Evolutionary conservation across 2,329 filamentous ascomycete genomes (phyloP).

Genomic region (Drechslerella stenobrocha): DNA sequence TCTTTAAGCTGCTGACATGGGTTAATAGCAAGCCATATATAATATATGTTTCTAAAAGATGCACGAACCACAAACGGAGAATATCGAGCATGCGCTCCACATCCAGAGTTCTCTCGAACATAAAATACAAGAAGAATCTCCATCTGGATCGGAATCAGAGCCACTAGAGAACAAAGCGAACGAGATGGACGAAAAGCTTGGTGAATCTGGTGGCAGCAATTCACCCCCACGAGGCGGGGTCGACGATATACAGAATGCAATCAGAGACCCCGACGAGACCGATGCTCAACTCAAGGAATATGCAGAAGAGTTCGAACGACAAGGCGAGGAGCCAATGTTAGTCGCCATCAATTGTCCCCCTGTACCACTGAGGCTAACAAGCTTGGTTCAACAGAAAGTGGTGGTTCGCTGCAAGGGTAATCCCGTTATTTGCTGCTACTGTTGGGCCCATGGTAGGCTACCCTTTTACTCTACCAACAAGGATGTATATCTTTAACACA

Average conservation of each 20-base stretch:
- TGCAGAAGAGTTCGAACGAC: slow-evolving; percentile 30
- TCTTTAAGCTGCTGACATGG: too few relatives aligned
- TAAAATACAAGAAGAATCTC: too few relatives aligned
- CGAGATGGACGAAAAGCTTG: slow-evolving; percentile 12
- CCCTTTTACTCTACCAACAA: background rate
- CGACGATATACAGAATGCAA: slow-evolving; percentile 10
- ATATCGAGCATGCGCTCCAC: too few relatives aligned
- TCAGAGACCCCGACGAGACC: slow-evolving; percentile 15
- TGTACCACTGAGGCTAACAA: slow-evolving; percentile 7
- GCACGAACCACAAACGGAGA: too few relatives aligned
- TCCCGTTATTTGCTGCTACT: slow-evolving; percentile 80
- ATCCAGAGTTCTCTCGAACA: too few relatives aligned
- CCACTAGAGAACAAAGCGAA: background rate
- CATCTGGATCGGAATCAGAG: too few relatives aligned
- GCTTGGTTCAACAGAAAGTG: slow-evolving; percentile 27
- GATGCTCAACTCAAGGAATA: slow-evolving; percentile 17
- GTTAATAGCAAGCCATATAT: too few relatives aligned
- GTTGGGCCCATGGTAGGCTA: slow-evolving; percentile 70
- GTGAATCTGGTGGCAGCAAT: slow-evolving; percentile 26
- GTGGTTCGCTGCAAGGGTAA: slow-evolving; percentile 56
- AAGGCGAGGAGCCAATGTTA: slow-evolving; percentile 35
- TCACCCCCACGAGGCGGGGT: slow-evolving; percentile 5
- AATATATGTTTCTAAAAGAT: too few relatives aligned
- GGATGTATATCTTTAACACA: background rate
- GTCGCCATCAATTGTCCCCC: slow-evolving; percentile 15